These are phyloP conservation scores for Ustilago trichophora DNA, from an alignment of 1,284 basidiomycete genomes.

Conservation along the genomic window DNA sequence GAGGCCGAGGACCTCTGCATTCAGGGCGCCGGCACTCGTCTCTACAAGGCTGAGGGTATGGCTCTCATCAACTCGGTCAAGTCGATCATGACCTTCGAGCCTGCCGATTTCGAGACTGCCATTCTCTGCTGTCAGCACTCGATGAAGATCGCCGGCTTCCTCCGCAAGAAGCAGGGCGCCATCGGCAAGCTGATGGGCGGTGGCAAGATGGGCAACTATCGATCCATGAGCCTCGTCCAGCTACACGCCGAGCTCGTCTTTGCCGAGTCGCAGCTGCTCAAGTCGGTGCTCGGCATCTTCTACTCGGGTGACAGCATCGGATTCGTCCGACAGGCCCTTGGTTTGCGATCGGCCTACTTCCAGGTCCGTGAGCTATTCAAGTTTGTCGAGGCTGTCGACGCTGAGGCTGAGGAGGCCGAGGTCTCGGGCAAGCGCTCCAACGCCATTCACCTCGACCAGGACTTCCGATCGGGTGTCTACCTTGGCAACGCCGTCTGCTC, in stretches of 20 bases:
- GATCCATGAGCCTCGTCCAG: slow-evolving; percentile 83
- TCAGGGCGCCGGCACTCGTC: slow-evolving; percentile 72
- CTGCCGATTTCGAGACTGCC: slow-evolving; percentile 70
- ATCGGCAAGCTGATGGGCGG: slow-evolving; percentile 66
- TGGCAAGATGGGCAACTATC: slow-evolving; percentile 68
- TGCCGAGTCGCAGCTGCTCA: slow-evolving; percentile 86
- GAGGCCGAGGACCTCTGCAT: slow-evolving; percentile 81
- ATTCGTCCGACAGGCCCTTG: slow-evolving; percentile 90
- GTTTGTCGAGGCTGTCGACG: slow-evolving; percentile 80
- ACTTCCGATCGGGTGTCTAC: slow-evolving; percentile 92
- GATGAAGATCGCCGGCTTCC: slow-evolving; percentile 69
- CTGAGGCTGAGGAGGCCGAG: slow-evolving; percentile 71
- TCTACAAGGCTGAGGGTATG: slow-evolving; percentile 87
- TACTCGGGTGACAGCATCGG: slow-evolving; percentile 87
- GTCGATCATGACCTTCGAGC: slow-evolving; percentile 72
- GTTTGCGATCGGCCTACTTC: slow-evolving; percentile 61
- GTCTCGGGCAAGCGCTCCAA: slow-evolving; percentile 70
- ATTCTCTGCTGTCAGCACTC: slow-evolving; percentile 70
- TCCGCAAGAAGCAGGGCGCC: slow-evolving; percentile 79
- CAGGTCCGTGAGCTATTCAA: slow-evolving; percentile 72
- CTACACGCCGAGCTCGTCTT: slow-evolving; percentile 92
- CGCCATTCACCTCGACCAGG: slow-evolving; percentile 74
- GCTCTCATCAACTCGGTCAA: slow-evolving; percentile 70
- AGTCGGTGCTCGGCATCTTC: slow-evolving; percentile 80
- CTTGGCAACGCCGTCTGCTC: slow-evolving; percentile 81